Conservation (phyloP, 139 green algal genomes). For the Chlorella sp. region DNA sequence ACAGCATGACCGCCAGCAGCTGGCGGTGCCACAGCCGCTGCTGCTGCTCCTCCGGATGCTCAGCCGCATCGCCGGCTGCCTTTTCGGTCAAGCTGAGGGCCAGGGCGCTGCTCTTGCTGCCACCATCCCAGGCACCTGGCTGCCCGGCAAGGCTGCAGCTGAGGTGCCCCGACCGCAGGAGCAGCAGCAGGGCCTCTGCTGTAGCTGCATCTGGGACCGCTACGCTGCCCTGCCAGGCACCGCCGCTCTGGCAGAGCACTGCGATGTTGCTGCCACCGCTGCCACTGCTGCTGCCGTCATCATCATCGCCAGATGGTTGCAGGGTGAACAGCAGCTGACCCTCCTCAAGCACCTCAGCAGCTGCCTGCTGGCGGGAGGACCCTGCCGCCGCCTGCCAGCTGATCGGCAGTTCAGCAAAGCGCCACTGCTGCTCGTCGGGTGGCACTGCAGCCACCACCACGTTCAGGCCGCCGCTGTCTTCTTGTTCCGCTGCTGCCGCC, state of each 20-base stretch:
- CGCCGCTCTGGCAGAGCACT: background rate
- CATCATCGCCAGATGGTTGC: no score
- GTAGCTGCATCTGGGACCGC: background rate
- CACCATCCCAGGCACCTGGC: background rate
- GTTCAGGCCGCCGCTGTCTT: no score
- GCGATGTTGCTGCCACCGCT: background rate
- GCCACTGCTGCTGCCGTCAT: background rate
- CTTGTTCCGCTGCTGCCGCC: no score
- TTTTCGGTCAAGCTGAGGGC: conserved; percentile 6
- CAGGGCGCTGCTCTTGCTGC: background rate
- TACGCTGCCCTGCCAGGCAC: background rate
- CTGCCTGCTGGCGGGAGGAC: background rate
- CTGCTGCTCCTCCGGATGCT: conserved; percentile 14
- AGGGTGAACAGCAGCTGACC: background rate
- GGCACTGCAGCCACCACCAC: background rate
- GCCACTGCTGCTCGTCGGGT: background rate
- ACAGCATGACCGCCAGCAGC: conserved; percentile 9
- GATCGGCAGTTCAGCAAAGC: background rate
- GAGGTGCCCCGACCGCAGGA: conserved; percentile 3
- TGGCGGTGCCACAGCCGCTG: conserved; percentile 7
- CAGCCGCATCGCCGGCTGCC: background rate
- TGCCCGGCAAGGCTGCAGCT: background rate
- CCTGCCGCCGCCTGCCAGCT: background rate
- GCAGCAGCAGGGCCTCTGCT: background rate
- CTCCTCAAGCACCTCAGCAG: background rate